These are phyloP conservation scores for Starmerella etchellsii DNA, from an alignment of 805 yeast species.

Conservation along the genomic window DNA sequence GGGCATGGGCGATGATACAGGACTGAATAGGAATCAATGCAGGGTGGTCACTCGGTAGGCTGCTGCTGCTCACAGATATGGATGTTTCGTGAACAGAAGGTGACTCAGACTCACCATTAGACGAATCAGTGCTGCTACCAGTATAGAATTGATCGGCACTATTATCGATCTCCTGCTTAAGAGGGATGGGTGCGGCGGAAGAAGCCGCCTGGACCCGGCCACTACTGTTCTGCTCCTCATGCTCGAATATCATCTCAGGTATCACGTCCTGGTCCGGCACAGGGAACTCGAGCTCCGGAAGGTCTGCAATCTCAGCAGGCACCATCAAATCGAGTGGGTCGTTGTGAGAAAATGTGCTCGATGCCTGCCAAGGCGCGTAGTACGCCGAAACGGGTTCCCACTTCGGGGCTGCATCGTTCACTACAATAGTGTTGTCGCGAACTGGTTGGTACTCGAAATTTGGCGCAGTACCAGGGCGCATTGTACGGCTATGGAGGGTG, in stretches of 20 bases:
- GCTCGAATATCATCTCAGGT: constrained; percentile 16
- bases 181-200: not conserved
- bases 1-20: constrained; percentile 12
- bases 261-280: constrained; percentile 16
- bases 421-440: not conserved
- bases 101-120: not conserved
- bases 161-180: too few species aligned
- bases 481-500: not conserved
- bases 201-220: not conserved
- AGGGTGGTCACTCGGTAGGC: too few species aligned
- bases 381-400: constrained; percentile 1
- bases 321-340: constrained; percentile 8
- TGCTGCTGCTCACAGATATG: too few species aligned
- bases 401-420: not conserved
- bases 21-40: constrained; percentile 14
- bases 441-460: not conserved
- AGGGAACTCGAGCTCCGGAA: constrained; percentile 15
- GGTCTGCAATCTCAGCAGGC: constrained; percentile 7
- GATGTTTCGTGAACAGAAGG: too few species aligned
- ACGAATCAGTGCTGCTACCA: not conserved
- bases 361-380: not conserved
- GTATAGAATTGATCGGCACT: not conserved
- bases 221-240: constrained; percentile 4
- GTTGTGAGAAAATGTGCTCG: not conserved
- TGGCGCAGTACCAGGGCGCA: not conserved